These are phyloP conservation scores for Colletotrichum sp. DNA, from an alignment of 2,329 filamentous ascomycete species.

Conservation along the genomic window DNA sequence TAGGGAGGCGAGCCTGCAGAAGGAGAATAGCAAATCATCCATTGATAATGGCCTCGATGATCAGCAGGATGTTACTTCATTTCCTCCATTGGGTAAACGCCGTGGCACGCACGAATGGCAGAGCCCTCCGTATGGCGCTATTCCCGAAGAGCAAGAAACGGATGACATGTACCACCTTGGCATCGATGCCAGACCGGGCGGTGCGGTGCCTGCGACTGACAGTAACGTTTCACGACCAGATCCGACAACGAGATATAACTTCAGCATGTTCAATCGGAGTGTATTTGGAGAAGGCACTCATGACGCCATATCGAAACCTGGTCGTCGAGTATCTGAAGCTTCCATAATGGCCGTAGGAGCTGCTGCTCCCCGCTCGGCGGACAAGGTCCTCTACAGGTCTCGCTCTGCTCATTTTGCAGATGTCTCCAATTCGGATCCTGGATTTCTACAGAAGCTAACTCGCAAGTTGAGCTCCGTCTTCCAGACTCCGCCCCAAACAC, in stretches of 20 bases:
- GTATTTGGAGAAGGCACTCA: constrained; percentile 21
- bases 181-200: constrained; percentile 33
- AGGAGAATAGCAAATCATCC: neutral
- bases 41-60: neutral
- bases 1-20: neutral
- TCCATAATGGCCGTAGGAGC: neutral
- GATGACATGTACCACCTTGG: constrained; percentile 31
- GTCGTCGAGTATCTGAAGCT: neutral
- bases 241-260: neutral
- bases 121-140: constrained; percentile 24
- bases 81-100: constrained; percentile 34
- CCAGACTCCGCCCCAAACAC: neutral
- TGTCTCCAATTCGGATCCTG: neutral
- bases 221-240: neutral
- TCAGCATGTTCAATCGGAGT: constrained; percentile 26
- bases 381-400: neutral
- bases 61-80: constrained; percentile 32
- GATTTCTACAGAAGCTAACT: constrained; percentile 1
- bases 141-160: neutral
- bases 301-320: neutral
- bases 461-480: constrained; percentile 17
- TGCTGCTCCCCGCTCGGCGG: neutral
- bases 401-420: neutral
- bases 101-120: constrained; percentile 37
- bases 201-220: neutral